Conservation (phyloP, 257 asterid genomes). For the Verbascum thapsus region DNA sequence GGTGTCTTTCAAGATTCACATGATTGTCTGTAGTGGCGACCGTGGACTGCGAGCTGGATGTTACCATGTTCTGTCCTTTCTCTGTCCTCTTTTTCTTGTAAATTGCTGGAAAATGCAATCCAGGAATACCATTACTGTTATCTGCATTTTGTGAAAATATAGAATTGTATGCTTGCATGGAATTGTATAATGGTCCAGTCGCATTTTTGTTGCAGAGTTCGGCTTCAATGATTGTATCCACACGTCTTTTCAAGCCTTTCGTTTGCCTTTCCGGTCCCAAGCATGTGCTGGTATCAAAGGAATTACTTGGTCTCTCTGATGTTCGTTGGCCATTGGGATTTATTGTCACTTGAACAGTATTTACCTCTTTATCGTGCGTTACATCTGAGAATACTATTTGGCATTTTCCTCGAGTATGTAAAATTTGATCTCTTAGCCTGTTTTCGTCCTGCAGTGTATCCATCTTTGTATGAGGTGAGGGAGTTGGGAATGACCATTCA, state of each 20-base stretch:
- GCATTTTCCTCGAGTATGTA: constrained; percentile 57
- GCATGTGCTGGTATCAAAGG: constrained; percentile 45
- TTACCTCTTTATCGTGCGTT: constrained; percentile 67
- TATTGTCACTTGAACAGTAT: constrained; percentile 35
- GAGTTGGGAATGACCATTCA: constrained; percentile 33
- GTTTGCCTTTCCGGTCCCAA: constrained; percentile 46
- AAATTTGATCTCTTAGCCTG: constrained; percentile 34
- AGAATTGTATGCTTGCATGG: constrained; percentile 52
- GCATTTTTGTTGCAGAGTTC: constrained; percentile 48
- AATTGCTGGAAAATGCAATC: constrained; percentile 54
- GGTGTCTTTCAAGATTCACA: constrained; percentile 21
- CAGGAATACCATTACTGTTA: constrained; percentile 30
- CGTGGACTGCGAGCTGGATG: constrained; percentile 38
- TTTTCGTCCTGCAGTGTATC: constrained; percentile 34
- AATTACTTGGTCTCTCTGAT: constrained; percentile 38
- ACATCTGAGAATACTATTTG: constrained; percentile 66
- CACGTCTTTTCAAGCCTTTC: constrained; percentile 50
- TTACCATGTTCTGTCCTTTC: constrained; percentile 37
- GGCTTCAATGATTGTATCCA: constrained; percentile 36
- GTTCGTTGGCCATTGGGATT: constrained; percentile 29
- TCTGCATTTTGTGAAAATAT: constrained; percentile 34
- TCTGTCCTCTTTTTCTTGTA: constrained; percentile 68
- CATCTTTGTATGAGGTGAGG: constrained; percentile 34
- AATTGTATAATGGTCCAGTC: constrained; percentile 42
- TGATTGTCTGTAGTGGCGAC: constrained; percentile 27